Evolutionary conservation across 2,329 filamentous ascomycete species (phyloP).

Genomic region (Pyrenophora tritici-repentis): DNA sequence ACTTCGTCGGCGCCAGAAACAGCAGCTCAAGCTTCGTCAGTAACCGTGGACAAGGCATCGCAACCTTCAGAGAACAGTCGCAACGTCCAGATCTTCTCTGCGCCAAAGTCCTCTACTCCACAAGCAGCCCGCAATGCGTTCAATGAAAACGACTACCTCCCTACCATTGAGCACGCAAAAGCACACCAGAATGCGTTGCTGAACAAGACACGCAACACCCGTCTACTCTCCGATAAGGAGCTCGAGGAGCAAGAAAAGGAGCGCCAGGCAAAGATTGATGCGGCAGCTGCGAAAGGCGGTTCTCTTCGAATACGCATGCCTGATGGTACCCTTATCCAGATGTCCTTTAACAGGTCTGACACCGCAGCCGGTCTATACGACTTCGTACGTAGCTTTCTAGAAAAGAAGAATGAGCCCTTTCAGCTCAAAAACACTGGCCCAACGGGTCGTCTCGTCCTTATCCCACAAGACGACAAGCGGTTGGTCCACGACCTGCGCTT

Average conservation of each 20-base stretch:
- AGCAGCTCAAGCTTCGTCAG: background rate
- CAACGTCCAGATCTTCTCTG: conserved; percentile 74
- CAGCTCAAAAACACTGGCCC: conserved; percentile 68
- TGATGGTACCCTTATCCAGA: conserved; percentile 78
- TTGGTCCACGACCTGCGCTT: conserved; percentile 78
- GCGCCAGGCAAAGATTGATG: conserved; percentile 67
- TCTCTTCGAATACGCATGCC: conserved; percentile 84
- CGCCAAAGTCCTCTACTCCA: conserved; percentile 75
- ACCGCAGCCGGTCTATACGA: conserved; percentile 74
- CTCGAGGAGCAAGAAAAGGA: conserved; percentile 71
- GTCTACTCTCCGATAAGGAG: conserved; percentile 82
- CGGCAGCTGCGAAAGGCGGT: conserved; percentile 64
- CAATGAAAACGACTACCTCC: conserved; percentile 76
- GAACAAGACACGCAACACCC: conserved; percentile 69
- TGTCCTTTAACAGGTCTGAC: conserved; percentile 69
- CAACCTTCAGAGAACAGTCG: conserved; percentile 31
- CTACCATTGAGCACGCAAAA: conserved; percentile 75
- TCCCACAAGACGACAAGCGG: conserved; percentile 54
- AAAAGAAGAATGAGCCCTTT: conserved; percentile 68
- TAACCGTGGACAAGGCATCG: conserved; percentile 9
- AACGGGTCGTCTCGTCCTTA: conserved; percentile 54
- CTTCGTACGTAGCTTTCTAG: conserved; percentile 75
- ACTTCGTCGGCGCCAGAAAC: conserved; percentile 23
- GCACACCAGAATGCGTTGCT: conserved; percentile 72
- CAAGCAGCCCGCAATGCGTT: conserved; percentile 70